These are phyloP conservation scores for Chaetomium olivaceum DNA, from an alignment of 2,329 filamentous ascomycete species.

Conservation along the genomic window DNA sequence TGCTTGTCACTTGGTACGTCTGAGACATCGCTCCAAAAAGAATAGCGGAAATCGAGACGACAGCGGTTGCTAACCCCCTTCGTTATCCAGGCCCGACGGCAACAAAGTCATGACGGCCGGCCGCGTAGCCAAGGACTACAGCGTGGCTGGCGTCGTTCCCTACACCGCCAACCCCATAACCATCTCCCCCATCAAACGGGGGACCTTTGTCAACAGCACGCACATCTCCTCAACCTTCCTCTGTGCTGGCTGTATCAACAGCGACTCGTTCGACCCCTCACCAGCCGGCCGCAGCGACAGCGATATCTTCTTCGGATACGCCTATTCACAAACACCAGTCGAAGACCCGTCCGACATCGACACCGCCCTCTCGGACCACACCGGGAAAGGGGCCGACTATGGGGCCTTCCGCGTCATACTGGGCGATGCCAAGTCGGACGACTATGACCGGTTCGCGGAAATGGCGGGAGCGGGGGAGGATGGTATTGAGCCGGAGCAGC, in stretches of 20 bases:
- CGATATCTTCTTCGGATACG: conserved; percentile 42
- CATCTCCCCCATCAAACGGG: conserved; percentile 46
- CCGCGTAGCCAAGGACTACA: conserved; percentile 40
- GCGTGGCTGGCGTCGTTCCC: conserved; percentile 39
- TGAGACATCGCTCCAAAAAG: not conserved
- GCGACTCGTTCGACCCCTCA: conserved; percentile 35
- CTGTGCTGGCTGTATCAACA: conserved; percentile 44
- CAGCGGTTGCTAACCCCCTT: not conserved
- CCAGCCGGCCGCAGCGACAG: conserved; percentile 27
- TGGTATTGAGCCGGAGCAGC: not conserved
- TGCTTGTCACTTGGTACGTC: conserved; percentile 46
- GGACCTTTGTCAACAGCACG: conserved; percentile 50
- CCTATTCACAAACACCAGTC: conserved; percentile 40
- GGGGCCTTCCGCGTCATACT: conserved; percentile 41
- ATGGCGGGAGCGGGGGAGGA: conserved; percentile 31
- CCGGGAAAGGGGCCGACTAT: conserved; percentile 38
- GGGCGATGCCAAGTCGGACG: conserved; percentile 38
- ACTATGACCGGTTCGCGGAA: conserved; percentile 35
- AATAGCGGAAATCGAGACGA: not conserved
- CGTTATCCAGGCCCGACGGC: conserved; percentile 6
- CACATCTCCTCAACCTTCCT: conserved; percentile 53
- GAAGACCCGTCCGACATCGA: conserved; percentile 37
- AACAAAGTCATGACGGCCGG: conserved; percentile 37
- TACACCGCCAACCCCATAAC: conserved; percentile 41
- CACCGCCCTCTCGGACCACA: conserved; percentile 43